These are phyloP conservation scores for Coemansia sp. DNA, from an alignment of 192 early-diverging fungal genomes.

Conservation along the genomic window DNA sequence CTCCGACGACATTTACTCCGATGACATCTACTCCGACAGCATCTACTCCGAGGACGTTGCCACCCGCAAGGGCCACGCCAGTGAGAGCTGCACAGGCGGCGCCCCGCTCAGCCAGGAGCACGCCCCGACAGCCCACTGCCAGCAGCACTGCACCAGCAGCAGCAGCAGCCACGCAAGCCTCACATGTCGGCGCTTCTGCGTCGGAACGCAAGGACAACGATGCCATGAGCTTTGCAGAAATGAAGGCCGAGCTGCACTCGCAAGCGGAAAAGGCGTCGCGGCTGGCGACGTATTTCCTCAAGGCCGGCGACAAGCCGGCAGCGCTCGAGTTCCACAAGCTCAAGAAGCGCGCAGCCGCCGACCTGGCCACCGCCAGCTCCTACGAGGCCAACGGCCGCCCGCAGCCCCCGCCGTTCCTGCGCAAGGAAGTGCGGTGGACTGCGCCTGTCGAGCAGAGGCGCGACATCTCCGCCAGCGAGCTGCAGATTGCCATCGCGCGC, in stretches of 20 bases:
- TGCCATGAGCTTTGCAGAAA: conserved; percentile 25
- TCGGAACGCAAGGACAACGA: too few species aligned
- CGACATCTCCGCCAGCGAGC: conserved; percentile 41
- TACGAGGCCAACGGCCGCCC: conserved; percentile 27
- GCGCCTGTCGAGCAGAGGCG: conserved; percentile 42
- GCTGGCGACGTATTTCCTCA: conserved; percentile 32
- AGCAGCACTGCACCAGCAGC: not conserved
- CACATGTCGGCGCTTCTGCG: too few species aligned
- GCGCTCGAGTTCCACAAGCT: conserved; percentile 50
- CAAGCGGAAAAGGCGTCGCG: conserved; percentile 32
- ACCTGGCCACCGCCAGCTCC: conserved; percentile 25
- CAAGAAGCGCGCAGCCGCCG: conserved; percentile 39
- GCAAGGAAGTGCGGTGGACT: conserved; percentile 37
- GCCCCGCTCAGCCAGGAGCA: not conserved
- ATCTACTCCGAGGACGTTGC: not conserved
- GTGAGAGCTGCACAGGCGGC: not conserved
- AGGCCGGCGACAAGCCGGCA: conserved; percentile 30
- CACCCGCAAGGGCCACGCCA: not conserved
- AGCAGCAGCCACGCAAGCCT: not conserved
- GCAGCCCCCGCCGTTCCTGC: conserved; percentile 33
- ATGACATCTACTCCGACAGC: not conserved
- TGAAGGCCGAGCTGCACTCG: conserved; percentile 20
- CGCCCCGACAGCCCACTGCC: not conserved
- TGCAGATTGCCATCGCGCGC: conserved; percentile 37
- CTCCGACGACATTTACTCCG: too few species aligned